Conservation (phyloP, 495 filamentous ascomycete species). For the Geoglossum glabrum region DNA sequence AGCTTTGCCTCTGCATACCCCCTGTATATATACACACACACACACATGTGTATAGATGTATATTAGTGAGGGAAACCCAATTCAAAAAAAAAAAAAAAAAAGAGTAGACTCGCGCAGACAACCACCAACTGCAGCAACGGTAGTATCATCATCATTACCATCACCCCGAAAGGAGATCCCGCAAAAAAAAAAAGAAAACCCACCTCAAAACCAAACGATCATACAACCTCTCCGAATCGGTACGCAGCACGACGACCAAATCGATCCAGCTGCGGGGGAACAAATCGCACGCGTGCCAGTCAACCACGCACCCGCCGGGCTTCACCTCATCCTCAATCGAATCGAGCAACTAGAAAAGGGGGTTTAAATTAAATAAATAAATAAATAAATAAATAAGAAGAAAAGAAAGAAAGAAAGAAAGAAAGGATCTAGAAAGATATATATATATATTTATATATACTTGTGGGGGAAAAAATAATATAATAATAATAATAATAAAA, state of each 20-base stretch:
- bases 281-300: conserved; percentile 96
- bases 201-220: conserved; percentile 63
- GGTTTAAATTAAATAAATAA: not conserved
- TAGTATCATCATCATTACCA: too few species aligned
- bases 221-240: conserved; percentile 57
- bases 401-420: too few species aligned
- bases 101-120: not conserved
- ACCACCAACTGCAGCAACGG: too few species aligned
- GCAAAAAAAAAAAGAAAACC: not conserved
- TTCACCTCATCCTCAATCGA: conserved; percentile 66
- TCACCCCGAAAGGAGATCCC: too few species aligned
- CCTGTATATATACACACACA: too few species aligned
- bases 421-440: too few species aligned
- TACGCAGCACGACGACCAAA: conserved; percentile 78
- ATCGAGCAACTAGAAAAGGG: conserved; percentile 47
- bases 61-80: not conserved
- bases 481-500: too few species aligned
- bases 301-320: conserved; percentile 72
- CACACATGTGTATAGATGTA: too few species aligned
- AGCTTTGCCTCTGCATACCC: conserved; percentile 70
- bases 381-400: not conserved
- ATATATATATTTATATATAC: too few species aligned
- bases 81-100: not conserved
- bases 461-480: too few species aligned
- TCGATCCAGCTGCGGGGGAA: conserved; percentile 92